These are phyloP conservation scores for Scedosporium apiospermum DNA, from an alignment of 2,329 filamentous ascomycete genomes.

Conservation along the genomic window DNA sequence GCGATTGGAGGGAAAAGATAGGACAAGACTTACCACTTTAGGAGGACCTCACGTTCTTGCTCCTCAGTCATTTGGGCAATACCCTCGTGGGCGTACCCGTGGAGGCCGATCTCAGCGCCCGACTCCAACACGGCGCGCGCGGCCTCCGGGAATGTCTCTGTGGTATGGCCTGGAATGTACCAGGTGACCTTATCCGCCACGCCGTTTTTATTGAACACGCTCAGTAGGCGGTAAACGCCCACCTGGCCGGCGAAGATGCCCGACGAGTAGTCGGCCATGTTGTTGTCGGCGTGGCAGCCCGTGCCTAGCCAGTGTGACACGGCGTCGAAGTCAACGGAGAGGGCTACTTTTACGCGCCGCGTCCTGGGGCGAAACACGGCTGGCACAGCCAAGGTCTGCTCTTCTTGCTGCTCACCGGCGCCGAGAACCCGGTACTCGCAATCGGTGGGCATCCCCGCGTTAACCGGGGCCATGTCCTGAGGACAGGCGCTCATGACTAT, in stretches of 20 bases:
- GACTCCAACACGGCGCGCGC: constrained; percentile 28
- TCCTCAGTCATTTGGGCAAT: constrained; percentile 23
- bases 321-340: constrained; percentile 41
- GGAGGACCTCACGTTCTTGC: too few relatives aligned
- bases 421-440: constrained; percentile 16
- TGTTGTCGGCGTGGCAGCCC: constrained; percentile 36
- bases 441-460: constrained; percentile 24
- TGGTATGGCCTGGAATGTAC: constrained; percentile 41
- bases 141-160: constrained; percentile 36
- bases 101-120: constrained; percentile 35
- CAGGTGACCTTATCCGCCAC: constrained; percentile 38
- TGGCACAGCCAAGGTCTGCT: background rate
- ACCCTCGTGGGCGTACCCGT: constrained; percentile 39
- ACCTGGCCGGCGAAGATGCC: constrained; percentile 41
- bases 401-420: background rate
- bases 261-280: constrained; percentile 35
- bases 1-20: too few relatives aligned
- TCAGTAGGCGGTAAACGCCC: constrained; percentile 38
- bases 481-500: constrained; percentile 32
- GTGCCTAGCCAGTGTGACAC: constrained; percentile 45
- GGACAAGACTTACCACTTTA: too few relatives aligned
- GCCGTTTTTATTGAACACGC: constrained; percentile 31
- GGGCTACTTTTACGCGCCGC: constrained; percentile 17
- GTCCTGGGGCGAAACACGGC: background rate
- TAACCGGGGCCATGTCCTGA: constrained; percentile 27